Percentiles rank a stretch among this genome's conserved stretches.
Evolutionary conservation across 345 rosid genomes (phyloP).

Genomic region (Brassica incana): DNA sequence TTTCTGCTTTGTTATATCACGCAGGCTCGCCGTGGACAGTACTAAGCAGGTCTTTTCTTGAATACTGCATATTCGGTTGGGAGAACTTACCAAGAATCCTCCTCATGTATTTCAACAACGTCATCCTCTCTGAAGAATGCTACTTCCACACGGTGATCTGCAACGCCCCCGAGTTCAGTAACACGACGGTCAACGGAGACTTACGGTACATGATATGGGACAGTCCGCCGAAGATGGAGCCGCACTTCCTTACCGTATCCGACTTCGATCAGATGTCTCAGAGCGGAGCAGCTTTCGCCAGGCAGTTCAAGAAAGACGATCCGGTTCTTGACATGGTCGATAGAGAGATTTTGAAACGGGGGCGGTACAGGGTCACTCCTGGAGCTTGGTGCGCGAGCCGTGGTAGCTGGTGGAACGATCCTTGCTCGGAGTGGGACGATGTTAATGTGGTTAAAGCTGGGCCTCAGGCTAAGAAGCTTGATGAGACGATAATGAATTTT

Average conservation of each 20-base stretch:
- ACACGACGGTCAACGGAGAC: conserved; percentile 82
- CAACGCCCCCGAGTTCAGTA: conserved; percentile 83
- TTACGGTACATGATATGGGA: conserved; percentile 95
- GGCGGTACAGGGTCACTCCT: conserved; percentile 54
- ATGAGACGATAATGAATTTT: conserved; percentile 62
- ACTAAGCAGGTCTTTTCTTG: conserved; percentile 80
- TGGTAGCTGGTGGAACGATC: conserved; percentile 74
- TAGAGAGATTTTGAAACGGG: conserved; percentile 69
- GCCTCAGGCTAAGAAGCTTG: conserved; percentile 69
- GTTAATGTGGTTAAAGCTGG: conserved; percentile 79
- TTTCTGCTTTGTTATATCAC: conserved; percentile 27
- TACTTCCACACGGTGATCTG: conserved; percentile 93
- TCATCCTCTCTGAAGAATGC: conserved; percentile 77
- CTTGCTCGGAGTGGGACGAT: conserved; percentile 95
- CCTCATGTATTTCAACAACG: conserved; percentile 94
- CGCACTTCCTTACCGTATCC: conserved; percentile 58
- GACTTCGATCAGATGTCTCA: conserved; percentile 72
- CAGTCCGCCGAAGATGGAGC: conserved; percentile 96
- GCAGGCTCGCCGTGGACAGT: conserved; percentile 97
- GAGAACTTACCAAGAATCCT: conserved; percentile 86
- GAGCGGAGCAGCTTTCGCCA: conserved; percentile 89
- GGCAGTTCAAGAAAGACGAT: conserved; percentile 73
- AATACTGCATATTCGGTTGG: conserved; percentile 94
- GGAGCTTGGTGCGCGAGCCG: conserved; percentile 97
- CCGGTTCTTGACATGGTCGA: conserved; percentile 77